A percentile compares a stretch with the other conserved stretches of the same genome.
These are phyloP conservation scores for Gonapodya sp. DNA, from an alignment of 192 early-diverging fungal genomes.

Conservation along the genomic window DNA sequence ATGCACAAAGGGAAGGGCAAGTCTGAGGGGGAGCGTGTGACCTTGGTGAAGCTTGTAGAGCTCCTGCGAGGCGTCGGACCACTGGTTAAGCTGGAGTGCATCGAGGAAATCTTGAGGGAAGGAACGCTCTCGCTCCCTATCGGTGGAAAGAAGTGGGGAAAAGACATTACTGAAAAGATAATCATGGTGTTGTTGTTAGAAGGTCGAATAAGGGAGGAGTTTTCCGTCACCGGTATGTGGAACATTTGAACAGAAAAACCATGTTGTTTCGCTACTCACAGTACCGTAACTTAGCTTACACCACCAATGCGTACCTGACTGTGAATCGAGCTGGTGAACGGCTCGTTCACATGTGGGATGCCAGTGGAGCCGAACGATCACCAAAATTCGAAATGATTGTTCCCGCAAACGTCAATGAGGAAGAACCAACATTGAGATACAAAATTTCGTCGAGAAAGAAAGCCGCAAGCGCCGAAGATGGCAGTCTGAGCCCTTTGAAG, in stretches of 20 bases:
- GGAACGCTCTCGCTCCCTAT: slow-evolving; percentile 18
- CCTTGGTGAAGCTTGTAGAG: slow-evolving; percentile 37
- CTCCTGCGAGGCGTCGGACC: slow-evolving; percentile 30
- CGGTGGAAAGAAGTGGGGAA: slow-evolving; percentile 20
- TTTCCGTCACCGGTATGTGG: slow-evolving; percentile 36
- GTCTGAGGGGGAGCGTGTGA: slow-evolving; percentile 29
- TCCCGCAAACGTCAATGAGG: neutral
- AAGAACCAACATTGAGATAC: neutral
- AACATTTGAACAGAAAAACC: neutral
- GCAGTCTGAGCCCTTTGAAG: too few relatives aligned
- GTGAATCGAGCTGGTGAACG: neutral
- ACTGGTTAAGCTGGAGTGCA: slow-evolving; percentile 18
- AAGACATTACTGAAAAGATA: slow-evolving; percentile 38
- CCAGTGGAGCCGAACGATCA: neutral
- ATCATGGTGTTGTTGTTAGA: slow-evolving; percentile 38
- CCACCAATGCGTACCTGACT: slow-evolving; percentile 43
- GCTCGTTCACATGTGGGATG: neutral
- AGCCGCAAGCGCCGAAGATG: too few relatives aligned
- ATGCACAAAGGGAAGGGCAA: neutral
- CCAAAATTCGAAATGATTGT: neutral
- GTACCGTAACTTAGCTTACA: slow-evolving; percentile 21
- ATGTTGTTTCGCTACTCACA: neutral
- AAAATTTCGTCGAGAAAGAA: too few relatives aligned
- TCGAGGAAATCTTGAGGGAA: slow-evolving; percentile 22
- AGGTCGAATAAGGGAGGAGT: slow-evolving; percentile 46